phyloP scores from a whole-genome alignment of 805 yeast genomes.

The Sugiyamaella qingdaonensis region DNA sequence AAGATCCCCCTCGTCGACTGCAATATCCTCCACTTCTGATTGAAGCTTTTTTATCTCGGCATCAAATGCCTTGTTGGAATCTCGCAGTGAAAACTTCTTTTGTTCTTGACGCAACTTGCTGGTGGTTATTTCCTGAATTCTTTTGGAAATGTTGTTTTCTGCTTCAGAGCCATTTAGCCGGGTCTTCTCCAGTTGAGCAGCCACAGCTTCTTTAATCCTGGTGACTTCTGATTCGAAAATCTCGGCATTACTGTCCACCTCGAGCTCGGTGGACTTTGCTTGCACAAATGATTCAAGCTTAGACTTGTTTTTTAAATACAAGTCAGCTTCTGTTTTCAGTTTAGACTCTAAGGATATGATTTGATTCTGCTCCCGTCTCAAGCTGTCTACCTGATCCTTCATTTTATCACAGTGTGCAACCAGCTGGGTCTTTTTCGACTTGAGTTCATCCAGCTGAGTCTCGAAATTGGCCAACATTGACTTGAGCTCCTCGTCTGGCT shows the following conservation, averaged over 20 bases:
- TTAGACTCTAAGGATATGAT: conserved; percentile 53
- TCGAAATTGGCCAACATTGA: conserved; percentile 42
- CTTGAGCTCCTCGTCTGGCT: conserved; percentile 40
- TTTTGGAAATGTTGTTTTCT: conserved; percentile 28
- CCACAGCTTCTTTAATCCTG: background rate
- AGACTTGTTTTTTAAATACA: conserved; percentile 14
- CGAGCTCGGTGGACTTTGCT: conserved; percentile 5
- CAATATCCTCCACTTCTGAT: conserved; percentile 36
- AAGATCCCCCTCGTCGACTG: conserved; percentile 45
- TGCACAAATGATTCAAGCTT: conserved; percentile 16
- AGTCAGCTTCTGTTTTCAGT: conserved; percentile 40
- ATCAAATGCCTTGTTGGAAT: conserved; percentile 17
- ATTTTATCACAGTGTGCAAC: conserved; percentile 2
- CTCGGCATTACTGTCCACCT: background rate
- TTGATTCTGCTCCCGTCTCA: conserved; percentile 35
- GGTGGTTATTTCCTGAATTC: conserved; percentile 26
- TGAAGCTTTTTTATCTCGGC: conserved; percentile 38
- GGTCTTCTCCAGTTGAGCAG: conserved; percentile 13
- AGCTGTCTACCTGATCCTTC: conserved; percentile 25
- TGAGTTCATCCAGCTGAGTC: conserved; percentile 21
- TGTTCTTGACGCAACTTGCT: conserved; percentile 25
- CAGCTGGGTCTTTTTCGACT: conserved; percentile 1
- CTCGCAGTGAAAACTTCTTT: conserved; percentile 13
- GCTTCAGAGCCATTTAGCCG: conserved; percentile 26
- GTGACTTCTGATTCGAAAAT: background rate